phyloP scores from a whole-genome alignment of 2,329 filamentous ascomycete species.

The Claviceps digitariae region DNA sequence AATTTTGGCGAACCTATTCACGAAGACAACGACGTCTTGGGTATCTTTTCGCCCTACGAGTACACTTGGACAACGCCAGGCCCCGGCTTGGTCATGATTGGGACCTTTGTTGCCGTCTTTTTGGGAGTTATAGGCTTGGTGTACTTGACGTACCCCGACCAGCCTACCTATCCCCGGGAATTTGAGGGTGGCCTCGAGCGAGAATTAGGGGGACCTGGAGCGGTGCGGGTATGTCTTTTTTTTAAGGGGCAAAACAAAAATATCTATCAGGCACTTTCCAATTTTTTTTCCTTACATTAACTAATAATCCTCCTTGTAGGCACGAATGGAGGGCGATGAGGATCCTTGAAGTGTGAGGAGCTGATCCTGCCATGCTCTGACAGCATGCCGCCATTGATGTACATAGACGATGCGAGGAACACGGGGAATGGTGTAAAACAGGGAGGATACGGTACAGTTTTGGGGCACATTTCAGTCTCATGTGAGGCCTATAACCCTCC shows the following conservation, averaged over 20 bases:
- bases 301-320: conserved; percentile 19
- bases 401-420: conserved; percentile 17
- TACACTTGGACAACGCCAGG: conserved; percentile 71
- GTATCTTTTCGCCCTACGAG: conserved; percentile 76
- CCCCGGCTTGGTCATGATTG: conserved; percentile 56
- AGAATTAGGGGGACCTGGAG: conserved; percentile 59
- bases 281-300: background rate
- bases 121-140: conserved; percentile 55
- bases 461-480: background rate
- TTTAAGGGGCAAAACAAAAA: background rate
- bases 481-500: background rate
- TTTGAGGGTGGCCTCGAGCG: conserved; percentile 60
- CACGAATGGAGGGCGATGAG: conserved; percentile 40
- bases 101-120: conserved; percentile 50
- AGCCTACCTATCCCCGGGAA: conserved; percentile 52
- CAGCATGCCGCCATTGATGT: conserved; percentile 16
- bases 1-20: conserved; percentile 96
- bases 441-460: background rate
- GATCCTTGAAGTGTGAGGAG: conserved; percentile 29
- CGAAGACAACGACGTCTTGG: conserved; percentile 89
- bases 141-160: conserved; percentile 58
- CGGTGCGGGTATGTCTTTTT: conserved; percentile 42
- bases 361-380: background rate
- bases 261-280: background rate
- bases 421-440: background rate